Evolutionary conservation across 148 eudicot genomes (phyloP), one percentile per base, ranked within the genome.

Genomic region (Spergularia bocconei): DNA sequence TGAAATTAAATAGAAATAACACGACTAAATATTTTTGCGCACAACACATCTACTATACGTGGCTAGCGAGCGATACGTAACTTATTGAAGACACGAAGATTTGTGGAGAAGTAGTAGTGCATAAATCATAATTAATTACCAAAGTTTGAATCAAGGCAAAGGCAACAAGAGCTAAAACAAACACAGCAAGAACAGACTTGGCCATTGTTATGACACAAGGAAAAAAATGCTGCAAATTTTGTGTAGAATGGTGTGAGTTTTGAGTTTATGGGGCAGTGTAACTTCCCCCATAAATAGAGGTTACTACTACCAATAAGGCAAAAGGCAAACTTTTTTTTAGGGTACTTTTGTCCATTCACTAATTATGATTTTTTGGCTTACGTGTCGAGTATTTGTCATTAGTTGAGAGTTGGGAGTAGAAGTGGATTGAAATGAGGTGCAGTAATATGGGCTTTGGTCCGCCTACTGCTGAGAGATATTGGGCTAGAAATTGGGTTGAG

Each of bases 111-210:
- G 11, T 7, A 47, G 11, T 7, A 47, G 50, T 47, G 11, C 7
- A 47, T 47, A 11, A 47, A 47, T 7, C 11, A 47, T 51, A 51
- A 51, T 7, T 48, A 51, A 10, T 33, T 71, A 71, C 74, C 62
- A n/a, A 71, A 38, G 20, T 38, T 54, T 56, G 74, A 3, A 71
- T 15, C 25, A 71, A 36, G 51, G 74, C 63, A 56, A 56, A 71
- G 33, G 11, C 59, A 39, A 71, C 16, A 38, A 70, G 61, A 70
- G 16, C 50, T 7, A 53, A 16, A 4, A 70, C 8, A 1, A 71
- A 7, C n/a, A 56, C 4, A 16, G n/a, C 7, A 38, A 56, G 14
- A 56, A 39, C 5, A 4, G 29, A 71, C 44, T 56, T 71, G 6
- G 29, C 29, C 74, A 71, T 71, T 23, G 33, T 69, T 69, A 14